Base-by-base conservation (phyloP, 2,329 filamentous ascomycete genomes). In the Hirsutella thompsonii region DNA sequence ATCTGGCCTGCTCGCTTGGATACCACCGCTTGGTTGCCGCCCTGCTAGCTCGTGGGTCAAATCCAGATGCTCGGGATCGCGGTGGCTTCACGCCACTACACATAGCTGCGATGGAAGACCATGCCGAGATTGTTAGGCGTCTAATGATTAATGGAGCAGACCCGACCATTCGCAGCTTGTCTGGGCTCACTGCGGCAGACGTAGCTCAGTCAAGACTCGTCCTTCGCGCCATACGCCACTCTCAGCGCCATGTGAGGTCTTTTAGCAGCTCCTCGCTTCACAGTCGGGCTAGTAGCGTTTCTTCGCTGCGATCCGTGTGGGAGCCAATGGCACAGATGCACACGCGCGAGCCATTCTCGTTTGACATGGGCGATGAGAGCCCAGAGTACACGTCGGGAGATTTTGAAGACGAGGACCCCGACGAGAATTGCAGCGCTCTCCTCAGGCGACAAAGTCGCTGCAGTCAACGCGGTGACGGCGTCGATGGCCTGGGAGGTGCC, bases 41-140 rank as follows among this genome's bases (percentile, higher is more conserved):
- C 23, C 69, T 93, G 20, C 66, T 93, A 18, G 82, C 80, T 9
- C 74, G 84, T 47, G 83, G 85, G n/a, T 85, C 84, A 18, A 81
- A 83, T 52, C 77, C 81, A 1, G 79, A 90, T 52, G 66, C 79
- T 30, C 74, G 78, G 42, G 87, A 94, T 55, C 81, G 79, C 46
- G 81, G 82, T 38, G 86, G 86, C 19, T 90, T 86, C 59, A 87
- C 84, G 4, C 79, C 87, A 13, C 72, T 93, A 64, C 85, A 93
- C 58, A 74, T 90, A 55, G 86, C 87, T 18, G 79, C 83, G 20
- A 72, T 93, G 53, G 81, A 83, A 57, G 76, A 81, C 46, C 80
- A 88, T 53, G 66, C 76, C 10, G 79, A 87, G 54, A 86, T 92
- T 49, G 80, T 90, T 13, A 74, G 81, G 44, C 76, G 82, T 13